A percentile compares a stretch with the other conserved stretches of the same genome.
Evolutionary conservation across 768 basidiomycete species (phyloP).

Genomic region (Suillus subluteus): DNA sequence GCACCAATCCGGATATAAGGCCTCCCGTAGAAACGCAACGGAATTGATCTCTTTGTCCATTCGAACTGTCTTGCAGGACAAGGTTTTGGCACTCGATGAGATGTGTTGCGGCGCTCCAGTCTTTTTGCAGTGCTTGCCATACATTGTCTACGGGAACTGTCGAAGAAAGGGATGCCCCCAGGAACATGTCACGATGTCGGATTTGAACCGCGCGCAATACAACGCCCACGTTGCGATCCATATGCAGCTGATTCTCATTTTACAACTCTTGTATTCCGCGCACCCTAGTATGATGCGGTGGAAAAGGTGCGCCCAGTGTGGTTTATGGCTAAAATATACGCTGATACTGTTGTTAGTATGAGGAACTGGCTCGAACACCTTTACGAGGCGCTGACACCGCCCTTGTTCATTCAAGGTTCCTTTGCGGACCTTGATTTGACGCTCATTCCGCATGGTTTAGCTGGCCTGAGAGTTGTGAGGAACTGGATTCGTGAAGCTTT

Average conservation of each 20-base stretch:
- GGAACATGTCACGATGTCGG: slow-evolving; percentile 36
- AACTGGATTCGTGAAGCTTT: slow-evolving; percentile 50
- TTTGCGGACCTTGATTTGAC: slow-evolving; percentile 36
- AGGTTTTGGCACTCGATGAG: slow-evolving; percentile 37
- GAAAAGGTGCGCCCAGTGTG: slow-evolving; percentile 12
- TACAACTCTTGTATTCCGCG: slow-evolving; percentile 35
- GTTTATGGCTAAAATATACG: too few species aligned
- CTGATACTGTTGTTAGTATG: slow-evolving; percentile 1
- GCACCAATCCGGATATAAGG: background rate
- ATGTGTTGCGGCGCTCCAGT: slow-evolving; percentile 32
- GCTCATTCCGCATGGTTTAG: slow-evolving; percentile 44
- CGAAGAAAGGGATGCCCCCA: slow-evolving; percentile 36
- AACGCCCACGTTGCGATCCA: slow-evolving; percentile 47
- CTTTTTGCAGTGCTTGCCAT: slow-evolving; percentile 45
- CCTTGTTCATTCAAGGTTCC: slow-evolving; percentile 50
- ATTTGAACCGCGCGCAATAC: slow-evolving; percentile 38
- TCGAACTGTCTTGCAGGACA: slow-evolving; percentile 27
- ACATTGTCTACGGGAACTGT: slow-evolving; percentile 37
- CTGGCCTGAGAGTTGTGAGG: slow-evolving; percentile 40
- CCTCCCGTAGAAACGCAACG: slow-evolving; percentile 27
- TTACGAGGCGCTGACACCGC: slow-evolving; percentile 54
- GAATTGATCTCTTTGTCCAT: slow-evolving; percentile 29
- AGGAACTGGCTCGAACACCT: slow-evolving; percentile 47
- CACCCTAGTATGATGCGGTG: slow-evolving; percentile 5
- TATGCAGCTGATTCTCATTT: slow-evolving; percentile 52